A percentile compares a stretch with the other conserved stretches of the same genome.
Evolutionary conservation across 495 filamentous ascomycete species (phyloP).

Genomic region (Glutinoglossum americanum): DNA sequence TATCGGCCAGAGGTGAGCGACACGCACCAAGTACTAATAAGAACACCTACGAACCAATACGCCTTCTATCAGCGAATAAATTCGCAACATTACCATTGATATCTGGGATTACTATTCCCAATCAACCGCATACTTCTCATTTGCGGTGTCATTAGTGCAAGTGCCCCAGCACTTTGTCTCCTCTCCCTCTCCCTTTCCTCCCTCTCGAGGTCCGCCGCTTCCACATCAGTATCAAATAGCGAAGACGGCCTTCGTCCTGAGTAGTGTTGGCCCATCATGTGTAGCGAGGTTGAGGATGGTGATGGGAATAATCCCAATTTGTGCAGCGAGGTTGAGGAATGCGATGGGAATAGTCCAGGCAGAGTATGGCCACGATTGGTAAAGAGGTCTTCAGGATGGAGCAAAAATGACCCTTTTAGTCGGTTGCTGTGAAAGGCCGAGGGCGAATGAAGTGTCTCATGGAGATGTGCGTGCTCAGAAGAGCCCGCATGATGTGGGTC

Average conservation of each 20-base stretch:
- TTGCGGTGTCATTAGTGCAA: slow-evolving; percentile 38
- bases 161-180: slow-evolving; percentile 17
- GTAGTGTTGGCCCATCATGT: slow-evolving; percentile 4
- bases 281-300: slow-evolving; percentile 10
- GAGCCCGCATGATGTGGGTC: background rate
- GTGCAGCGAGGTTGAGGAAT: slow-evolving; percentile 11
- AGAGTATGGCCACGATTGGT: slow-evolving; percentile 15
- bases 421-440: background rate
- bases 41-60: background rate
- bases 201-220: background rate
- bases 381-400: slow-evolving; percentile 10
- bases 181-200: slow-evolving; percentile 8
- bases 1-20: background rate
- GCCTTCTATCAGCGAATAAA: background rate
- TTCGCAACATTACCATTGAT: slow-evolving; percentile 27
- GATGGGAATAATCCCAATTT: slow-evolving; percentile 11
- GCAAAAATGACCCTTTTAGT: slow-evolving; percentile 8
- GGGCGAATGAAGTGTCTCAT: background rate
- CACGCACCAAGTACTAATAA: background rate
- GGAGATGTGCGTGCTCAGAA: background rate
- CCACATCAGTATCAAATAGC: background rate
- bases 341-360: slow-evolving; percentile 11
- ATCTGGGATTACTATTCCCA: slow-evolving; percentile 52
- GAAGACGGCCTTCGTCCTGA: background rate
- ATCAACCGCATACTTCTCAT: slow-evolving; percentile 63